Percentiles rank a stretch among this genome's conserved stretches.
phyloP scores from a whole-genome alignment of 2,329 filamentous ascomycete species.

The Tolypocladium inflatum region DNA sequence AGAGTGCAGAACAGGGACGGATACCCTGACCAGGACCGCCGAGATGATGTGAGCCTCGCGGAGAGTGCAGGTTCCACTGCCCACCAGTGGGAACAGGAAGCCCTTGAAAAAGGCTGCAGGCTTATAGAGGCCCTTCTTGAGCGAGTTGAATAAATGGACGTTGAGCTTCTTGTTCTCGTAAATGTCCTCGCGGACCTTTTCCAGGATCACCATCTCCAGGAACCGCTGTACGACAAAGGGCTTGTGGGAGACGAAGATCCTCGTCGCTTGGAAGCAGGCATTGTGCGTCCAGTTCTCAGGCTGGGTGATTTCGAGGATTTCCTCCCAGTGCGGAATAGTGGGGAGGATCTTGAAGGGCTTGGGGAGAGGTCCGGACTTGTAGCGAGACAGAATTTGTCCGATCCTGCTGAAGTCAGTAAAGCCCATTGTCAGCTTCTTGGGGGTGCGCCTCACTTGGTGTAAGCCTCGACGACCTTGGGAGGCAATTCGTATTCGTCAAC shows the following conservation, averaged over 20 bases:
- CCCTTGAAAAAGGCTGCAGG: constrained; percentile 96
- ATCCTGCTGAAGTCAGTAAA: constrained; percentile 43
- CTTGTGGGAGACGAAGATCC: constrained; percentile 82
- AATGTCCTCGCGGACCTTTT: constrained; percentile 88
- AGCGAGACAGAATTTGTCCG: constrained; percentile 78
- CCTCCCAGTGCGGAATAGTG: constrained; percentile 83
- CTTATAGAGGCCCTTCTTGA: constrained; percentile 91
- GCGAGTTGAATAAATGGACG: constrained; percentile 82
- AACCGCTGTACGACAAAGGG: constrained; percentile 75
- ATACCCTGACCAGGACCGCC: constrained; percentile 74
- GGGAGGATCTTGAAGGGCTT: constrained; percentile 98
- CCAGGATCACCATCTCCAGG: constrained; percentile 77
- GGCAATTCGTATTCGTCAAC: constrained; percentile 83
- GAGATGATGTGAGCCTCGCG: constrained; percentile 88
- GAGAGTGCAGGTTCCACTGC: constrained; percentile 78
- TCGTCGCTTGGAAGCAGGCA: constrained; percentile 76
- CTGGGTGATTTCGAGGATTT: constrained; percentile 73
- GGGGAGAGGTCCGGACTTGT: constrained; percentile 91
- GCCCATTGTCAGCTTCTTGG: background rate
- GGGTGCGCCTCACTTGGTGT: constrained; percentile 57
- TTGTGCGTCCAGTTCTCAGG: constrained; percentile 70
- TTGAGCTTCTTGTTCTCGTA: constrained; percentile 91
- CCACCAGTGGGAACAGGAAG: constrained; percentile 82
- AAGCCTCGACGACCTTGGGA: constrained; percentile 87
- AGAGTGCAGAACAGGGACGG: constrained; percentile 84